Conservation (phyloP, 306 rosid species). For the Malus fusca region DNA sequence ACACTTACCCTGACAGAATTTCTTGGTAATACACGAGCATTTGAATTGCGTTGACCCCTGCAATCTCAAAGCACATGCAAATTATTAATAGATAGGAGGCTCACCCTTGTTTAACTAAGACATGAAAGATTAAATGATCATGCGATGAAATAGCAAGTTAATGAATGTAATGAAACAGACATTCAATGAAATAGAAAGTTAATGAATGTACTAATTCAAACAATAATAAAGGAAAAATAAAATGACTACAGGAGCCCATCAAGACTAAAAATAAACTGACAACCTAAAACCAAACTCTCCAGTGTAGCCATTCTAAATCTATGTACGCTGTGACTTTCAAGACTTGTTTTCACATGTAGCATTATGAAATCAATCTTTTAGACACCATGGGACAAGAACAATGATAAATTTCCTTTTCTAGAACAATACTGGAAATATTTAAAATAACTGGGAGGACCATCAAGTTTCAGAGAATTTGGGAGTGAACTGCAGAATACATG, state of each 20-base stretch:
- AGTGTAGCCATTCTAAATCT: neutral
- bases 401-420: neutral
- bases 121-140: neutral
- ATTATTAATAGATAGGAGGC: conserved; percentile 14
- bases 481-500: neutral
- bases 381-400: neutral
- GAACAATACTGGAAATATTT: neutral
- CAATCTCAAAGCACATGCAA: conserved; percentile 19
- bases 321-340: neutral
- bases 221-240: too few relatives aligned
- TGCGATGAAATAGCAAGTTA: neutral
- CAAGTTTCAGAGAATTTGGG: neutral
- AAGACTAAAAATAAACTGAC: neutral
- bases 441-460: neutral
- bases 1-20: conserved; percentile 51
- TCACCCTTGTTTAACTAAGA: neutral
- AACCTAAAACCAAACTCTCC: neutral
- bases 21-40: conserved; percentile 32
- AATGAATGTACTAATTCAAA: neutral
- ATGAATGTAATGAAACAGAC: neutral
- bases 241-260: neutral
- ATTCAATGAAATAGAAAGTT: neutral
- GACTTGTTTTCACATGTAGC: neutral
- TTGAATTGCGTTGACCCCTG: conserved; percentile 48
- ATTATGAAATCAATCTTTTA: neutral